Conservation (phyloP, 1,284 basidiomycete genomes). For the Prillingera fragicola region DNA sequence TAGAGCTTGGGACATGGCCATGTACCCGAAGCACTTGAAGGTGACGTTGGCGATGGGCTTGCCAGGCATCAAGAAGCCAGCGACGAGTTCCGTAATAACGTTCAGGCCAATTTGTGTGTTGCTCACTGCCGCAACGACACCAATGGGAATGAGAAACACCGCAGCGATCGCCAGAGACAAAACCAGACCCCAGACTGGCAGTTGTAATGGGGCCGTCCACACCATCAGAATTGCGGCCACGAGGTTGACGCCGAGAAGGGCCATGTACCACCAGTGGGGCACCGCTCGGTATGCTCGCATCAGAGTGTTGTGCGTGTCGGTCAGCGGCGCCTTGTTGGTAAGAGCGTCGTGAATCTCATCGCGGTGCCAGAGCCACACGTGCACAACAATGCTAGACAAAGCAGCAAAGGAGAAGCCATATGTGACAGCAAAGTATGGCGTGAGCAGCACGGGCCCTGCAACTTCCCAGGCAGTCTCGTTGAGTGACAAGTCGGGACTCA, state of each 20-base stretch:
- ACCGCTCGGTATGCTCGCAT: constrained; percentile 44
- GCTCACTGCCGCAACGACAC: constrained; percentile 51
- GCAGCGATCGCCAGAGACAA: constrained; percentile 50
- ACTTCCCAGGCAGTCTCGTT: constrained; percentile 47
- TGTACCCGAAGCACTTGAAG: constrained; percentile 49
- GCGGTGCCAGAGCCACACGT: constrained; percentile 53
- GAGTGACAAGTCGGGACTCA: constrained; percentile 48
- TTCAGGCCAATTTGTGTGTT: constrained; percentile 51
- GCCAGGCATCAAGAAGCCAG: constrained; percentile 52
- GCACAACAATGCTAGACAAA: constrained; percentile 50
- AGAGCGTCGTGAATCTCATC: constrained; percentile 50
- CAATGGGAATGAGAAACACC: constrained; percentile 48
- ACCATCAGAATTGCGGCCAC: constrained; percentile 48
- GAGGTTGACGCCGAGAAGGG: constrained; percentile 40
- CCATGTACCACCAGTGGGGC: constrained; percentile 45
- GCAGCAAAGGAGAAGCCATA: constrained; percentile 51
- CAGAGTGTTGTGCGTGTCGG: constrained; percentile 47
- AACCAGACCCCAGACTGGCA: constrained; percentile 51
- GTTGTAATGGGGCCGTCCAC: constrained; percentile 50
- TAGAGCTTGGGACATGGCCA: constrained; percentile 49
- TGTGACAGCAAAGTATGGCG: constrained; percentile 50
- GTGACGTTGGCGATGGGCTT: constrained; percentile 51
- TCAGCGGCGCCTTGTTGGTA: constrained; percentile 33
- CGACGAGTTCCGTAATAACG: constrained; percentile 52
- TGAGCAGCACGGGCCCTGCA: constrained; percentile 49